Conservation (phyloP, 495 filamentous ascomycete species). For the Annulohypoxylon nitens region DNA sequence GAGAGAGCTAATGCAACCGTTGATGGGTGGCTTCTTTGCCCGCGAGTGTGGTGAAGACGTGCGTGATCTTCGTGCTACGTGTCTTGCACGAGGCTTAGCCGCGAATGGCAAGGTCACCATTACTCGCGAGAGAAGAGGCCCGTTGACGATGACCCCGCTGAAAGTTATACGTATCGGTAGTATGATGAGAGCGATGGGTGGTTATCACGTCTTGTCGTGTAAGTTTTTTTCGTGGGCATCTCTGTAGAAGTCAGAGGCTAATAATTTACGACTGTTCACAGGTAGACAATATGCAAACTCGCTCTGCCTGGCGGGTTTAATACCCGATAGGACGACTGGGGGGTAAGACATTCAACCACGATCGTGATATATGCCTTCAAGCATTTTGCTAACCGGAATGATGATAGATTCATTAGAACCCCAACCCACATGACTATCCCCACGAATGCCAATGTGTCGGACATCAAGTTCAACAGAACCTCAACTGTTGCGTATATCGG, state of each 20-base stretch:
- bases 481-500: too few species aligned
- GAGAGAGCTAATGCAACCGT: slow-evolving; percentile 24
- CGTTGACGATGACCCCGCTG: too few species aligned
- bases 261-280: not conserved
- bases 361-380: not conserved
- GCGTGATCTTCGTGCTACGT: slow-evolving; percentile 39
- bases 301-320: slow-evolving; percentile 36
- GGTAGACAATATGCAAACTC: not conserved
- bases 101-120: slow-evolving; percentile 16
- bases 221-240: slow-evolving; percentile 28
- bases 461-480: not conserved
- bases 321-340: slow-evolving; percentile 28
- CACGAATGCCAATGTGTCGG: not conserved
- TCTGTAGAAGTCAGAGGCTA: not conserved
- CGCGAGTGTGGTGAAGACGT: slow-evolving; percentile 41
- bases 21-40: slow-evolving; percentile 47
- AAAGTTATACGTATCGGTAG: slow-evolving; percentile 45
- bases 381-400: not conserved
- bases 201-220: slow-evolving; percentile 52
- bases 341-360: slow-evolving; percentile 5
- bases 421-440: too few species aligned
- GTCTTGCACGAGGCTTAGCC: slow-evolving; percentile 40
- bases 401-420: not conserved
- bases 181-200: slow-evolving; percentile 10
- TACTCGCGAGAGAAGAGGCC: not conserved